phyloP scores from a whole-genome alignment of 1,284 basidiomycete species.

The Sphaerobolus stellatus region DNA sequence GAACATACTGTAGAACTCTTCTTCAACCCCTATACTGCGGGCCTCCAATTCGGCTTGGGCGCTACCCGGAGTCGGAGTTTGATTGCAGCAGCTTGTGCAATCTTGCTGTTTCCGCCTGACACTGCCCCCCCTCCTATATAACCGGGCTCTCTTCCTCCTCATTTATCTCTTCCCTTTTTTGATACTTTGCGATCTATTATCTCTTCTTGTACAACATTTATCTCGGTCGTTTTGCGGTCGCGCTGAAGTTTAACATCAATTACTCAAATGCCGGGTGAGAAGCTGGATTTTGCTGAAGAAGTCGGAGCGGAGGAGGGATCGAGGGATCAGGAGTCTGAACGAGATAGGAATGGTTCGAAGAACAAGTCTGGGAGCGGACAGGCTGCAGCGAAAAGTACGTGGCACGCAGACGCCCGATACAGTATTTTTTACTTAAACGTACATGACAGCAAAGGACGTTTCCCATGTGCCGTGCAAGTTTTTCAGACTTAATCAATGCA shows the following conservation, averaged over 20 bases:
- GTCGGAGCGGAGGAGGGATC: slow-evolving; percentile 31
- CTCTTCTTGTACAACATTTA: background rate
- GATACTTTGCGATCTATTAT: background rate
- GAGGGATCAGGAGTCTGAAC: slow-evolving; percentile 35
- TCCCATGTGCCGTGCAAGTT: slow-evolving; percentile 99
- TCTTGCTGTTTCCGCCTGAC: slow-evolving; percentile 13
- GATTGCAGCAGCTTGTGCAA: slow-evolving; percentile 6
- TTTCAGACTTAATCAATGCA: slow-evolving; percentile 91
- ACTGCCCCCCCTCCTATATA: slow-evolving; percentile 11
- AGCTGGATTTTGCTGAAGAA: slow-evolving; percentile 22
- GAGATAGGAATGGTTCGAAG: slow-evolving; percentile 33
- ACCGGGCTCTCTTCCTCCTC: slow-evolving; percentile 4
- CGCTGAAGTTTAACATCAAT: background rate
- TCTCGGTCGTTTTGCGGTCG: background rate
- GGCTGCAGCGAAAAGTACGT: slow-evolving; percentile 36
- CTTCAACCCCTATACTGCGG: slow-evolving; percentile 7
- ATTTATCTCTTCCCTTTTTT: too few relatives aligned
- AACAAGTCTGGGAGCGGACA: slow-evolving; percentile 22
- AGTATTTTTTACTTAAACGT: background rate
- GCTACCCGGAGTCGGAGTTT: slow-evolving; percentile 1
- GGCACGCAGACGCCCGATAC: slow-evolving; percentile 6
- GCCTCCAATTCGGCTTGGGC: background rate
- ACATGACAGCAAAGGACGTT: slow-evolving; percentile 72
- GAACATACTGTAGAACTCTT: too few relatives aligned
- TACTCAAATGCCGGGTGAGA: slow-evolving; percentile 7